Evolutionary conservation across 2,329 filamentous ascomycete genomes (phyloP).

Genomic region (Meredithiella fracta): DNA sequence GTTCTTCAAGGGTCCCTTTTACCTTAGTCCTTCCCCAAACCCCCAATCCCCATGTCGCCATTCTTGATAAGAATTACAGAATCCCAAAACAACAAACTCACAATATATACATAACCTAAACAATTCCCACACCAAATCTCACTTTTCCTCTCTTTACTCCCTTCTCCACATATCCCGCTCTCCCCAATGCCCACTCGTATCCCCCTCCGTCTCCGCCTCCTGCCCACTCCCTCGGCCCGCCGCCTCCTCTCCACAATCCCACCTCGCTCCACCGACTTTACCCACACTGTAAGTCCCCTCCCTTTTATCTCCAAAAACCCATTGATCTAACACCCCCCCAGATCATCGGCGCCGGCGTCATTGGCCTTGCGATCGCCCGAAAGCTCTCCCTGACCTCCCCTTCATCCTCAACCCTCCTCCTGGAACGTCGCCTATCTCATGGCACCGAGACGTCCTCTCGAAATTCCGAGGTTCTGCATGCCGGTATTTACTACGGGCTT

Average conservation of each 20-base stretch:
- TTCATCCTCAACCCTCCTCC: constrained; percentile 51
- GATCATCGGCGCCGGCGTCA: constrained; percentile 45
- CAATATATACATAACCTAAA: neutral
- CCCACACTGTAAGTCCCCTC: constrained; percentile 26
- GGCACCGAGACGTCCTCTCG: constrained; percentile 72
- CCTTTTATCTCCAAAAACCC: neutral
- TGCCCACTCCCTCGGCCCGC: neutral
- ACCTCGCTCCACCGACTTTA: constrained; percentile 25
- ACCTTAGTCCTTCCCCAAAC: too few species aligned
- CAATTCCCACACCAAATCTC: neutral
- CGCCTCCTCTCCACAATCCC: constrained; percentile 24
- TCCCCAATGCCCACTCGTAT: neutral
- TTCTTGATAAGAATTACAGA: too few species aligned
- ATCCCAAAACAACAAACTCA: neutral
- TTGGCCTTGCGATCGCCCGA: constrained; percentile 66
- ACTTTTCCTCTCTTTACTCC: neutral
- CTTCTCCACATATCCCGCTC: neutral
- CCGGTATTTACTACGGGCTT: constrained; percentile 75
- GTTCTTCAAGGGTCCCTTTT: too few species aligned
- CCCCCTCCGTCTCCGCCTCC: neutral
- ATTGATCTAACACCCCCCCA: constrained; percentile 17
- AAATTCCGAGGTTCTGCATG: constrained; percentile 94
- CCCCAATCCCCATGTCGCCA: too few species aligned
- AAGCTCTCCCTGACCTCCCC: constrained; percentile 46
- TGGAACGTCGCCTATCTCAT: constrained; percentile 60